These are phyloP conservation scores for Elymus sibiricus DNA, from an alignment of 176 grass and related monocot species.

Conservation along the genomic window DNA sequence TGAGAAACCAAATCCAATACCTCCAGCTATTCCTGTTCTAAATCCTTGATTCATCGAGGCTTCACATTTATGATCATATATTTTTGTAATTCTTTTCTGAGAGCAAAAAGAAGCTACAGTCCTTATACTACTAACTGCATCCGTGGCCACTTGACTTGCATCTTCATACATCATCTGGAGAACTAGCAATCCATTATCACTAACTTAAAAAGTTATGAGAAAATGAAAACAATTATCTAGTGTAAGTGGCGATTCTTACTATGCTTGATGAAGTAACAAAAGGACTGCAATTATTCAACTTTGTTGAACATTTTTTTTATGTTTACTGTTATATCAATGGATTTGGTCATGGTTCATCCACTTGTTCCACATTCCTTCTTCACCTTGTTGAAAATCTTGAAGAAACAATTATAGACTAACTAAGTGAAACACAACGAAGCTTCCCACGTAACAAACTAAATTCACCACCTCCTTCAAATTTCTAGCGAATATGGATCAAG, in stretches of 20 bases:
- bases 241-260: neutral
- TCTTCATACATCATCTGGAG: slow-evolving; percentile 69
- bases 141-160: slow-evolving; percentile 74
- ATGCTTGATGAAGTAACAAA: neutral
- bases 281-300: neutral
- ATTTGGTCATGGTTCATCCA: neutral
- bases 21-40: no score
- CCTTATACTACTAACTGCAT: slow-evolving; percentile 66
- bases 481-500: no score
- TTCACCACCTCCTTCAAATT: no score
- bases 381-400: neutral
- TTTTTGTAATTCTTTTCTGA: no score
- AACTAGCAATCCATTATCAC: no score
- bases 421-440: no score
- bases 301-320: neutral
- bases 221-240: neutral
- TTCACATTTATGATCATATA: no score
- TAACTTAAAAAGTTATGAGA: neutral
- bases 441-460: no score
- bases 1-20: no score
- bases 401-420: neutral
- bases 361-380: neutral
- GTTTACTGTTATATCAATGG: neutral
- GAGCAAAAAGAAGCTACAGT: no score
- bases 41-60: no score